Percentiles rank a stretch among this genome's conserved stretches.
Conservation (phyloP, 495 filamentous ascomycete species). For the Neurospora intermedia region DNA sequence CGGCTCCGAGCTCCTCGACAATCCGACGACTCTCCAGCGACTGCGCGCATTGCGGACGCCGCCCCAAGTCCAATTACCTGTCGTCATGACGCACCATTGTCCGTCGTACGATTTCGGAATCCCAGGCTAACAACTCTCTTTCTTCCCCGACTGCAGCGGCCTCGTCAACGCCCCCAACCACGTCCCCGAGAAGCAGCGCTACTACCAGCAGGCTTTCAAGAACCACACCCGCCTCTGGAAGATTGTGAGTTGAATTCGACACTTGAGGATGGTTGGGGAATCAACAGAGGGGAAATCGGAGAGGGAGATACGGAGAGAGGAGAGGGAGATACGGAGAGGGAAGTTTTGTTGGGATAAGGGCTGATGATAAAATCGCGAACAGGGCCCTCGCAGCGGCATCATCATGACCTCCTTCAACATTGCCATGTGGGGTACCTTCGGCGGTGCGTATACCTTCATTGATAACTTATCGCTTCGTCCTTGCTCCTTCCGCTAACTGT, state of each 20-base stretch:
- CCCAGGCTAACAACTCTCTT: constrained; percentile 9
- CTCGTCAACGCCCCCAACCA: constrained; percentile 75
- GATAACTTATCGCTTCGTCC: constrained; percentile 8
- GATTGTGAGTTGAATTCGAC: constrained; percentile 55
- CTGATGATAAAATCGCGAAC: constrained; percentile 22
- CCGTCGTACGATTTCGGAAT: constrained; percentile 13
- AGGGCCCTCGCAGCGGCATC: constrained; percentile 52
- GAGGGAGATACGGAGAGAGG: not conserved
- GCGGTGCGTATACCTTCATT: constrained; percentile 23
- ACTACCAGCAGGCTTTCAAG: constrained; percentile 70
- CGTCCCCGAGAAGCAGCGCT: constrained; percentile 71
- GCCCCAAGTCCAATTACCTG: not conserved
- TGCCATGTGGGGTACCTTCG: constrained; percentile 52
- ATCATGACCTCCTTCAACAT: constrained; percentile 67
- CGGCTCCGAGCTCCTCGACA: not conserved
- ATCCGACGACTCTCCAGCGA: not conserved
- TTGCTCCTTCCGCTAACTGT: constrained; percentile 32
- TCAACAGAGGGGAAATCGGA: not conserved
- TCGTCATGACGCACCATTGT: not conserved
- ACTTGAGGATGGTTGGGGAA: not conserved
- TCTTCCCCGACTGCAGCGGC: constrained; percentile 25
- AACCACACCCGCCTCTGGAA: constrained; percentile 67
- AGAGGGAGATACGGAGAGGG: not conserved
- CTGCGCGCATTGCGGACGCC: not conserved
- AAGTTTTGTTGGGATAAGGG: not conserved